Conservation (phyloP, 257 asterid species). For the Penstemon barbatus region DNA sequence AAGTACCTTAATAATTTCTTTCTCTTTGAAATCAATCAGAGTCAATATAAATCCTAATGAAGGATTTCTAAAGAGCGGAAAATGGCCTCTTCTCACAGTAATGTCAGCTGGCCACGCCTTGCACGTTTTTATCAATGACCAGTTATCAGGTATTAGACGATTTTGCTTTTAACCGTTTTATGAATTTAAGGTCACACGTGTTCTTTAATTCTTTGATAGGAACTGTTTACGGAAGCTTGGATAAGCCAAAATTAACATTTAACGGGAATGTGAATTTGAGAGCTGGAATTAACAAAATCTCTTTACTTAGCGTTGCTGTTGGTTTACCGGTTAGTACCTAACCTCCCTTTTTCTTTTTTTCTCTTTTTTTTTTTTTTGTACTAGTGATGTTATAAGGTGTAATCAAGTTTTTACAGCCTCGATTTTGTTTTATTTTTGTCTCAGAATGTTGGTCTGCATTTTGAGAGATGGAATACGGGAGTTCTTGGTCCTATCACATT, state of each 20-base stretch:
- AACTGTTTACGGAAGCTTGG: slow-evolving; percentile 59
- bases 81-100: slow-evolving; percentile 58
- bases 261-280: slow-evolving; percentile 52
- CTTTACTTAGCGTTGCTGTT: slow-evolving; percentile 78
- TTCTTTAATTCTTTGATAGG: slow-evolving; percentile 39
- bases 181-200: not conserved
- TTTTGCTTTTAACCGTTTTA: not conserved
- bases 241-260: slow-evolving; percentile 60
- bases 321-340: slow-evolving; percentile 76
- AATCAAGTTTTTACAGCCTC: not conserved
- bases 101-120: slow-evolving; percentile 90
- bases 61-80: slow-evolving; percentile 61
- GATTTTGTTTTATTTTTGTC: not conserved
- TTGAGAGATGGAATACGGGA: slow-evolving; percentile 77
- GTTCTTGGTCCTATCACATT: slow-evolving; percentile 85
- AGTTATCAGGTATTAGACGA: slow-evolving; percentile 48
- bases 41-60: slow-evolving; percentile 67
- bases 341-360: slow-evolving; percentile 5
- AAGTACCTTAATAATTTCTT: not conserved
- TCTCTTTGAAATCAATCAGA: slow-evolving; percentile 36
- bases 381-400: not conserved
- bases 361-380: not conserved
- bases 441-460: slow-evolving; percentile 84
- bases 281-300: slow-evolving; percentile 78
- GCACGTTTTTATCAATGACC: slow-evolving; percentile 80